Evolutionary conservation across 2,329 filamentous ascomycete genomes (phyloP).

Genomic region (Akanthomyces lecanii): DNA sequence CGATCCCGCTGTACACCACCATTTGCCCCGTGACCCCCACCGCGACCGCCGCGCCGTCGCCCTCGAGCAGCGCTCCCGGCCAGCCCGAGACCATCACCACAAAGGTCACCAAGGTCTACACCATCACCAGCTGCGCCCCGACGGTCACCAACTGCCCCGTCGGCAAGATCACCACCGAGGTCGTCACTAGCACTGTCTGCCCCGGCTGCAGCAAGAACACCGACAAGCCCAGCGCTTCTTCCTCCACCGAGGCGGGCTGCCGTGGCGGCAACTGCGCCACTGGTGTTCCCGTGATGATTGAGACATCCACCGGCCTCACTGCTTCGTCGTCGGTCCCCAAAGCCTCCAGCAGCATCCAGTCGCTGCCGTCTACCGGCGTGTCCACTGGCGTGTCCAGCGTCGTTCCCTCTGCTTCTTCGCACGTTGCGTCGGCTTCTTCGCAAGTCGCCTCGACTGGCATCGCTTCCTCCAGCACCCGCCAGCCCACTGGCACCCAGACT

Average conservation of each 20-base stretch:
- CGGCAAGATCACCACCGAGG: constrained; percentile 27
- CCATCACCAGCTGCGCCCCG: constrained; percentile 30
- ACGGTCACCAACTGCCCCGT: constrained; percentile 29
- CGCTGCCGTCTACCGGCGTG: background rate
- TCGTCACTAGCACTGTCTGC: constrained; percentile 7
- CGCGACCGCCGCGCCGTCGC: background rate
- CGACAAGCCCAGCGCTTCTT: background rate
- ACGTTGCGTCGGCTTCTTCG: background rate
- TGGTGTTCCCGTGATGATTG: background rate
- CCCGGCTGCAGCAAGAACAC: background rate
- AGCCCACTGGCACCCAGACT: background rate
- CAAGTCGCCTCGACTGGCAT: background rate
- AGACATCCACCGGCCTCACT: background rate
- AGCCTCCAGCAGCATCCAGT: background rate
- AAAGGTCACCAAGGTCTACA: constrained; percentile 23
- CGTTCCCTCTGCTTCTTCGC: background rate
- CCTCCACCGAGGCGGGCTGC: background rate
- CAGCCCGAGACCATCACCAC: constrained; percentile 21
- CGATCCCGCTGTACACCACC: constrained; percentile 12
- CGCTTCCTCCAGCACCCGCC: background rate
- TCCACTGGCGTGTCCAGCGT: background rate
- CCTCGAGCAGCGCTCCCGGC: background rate
- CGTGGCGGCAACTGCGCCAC: background rate
- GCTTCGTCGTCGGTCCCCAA: background rate
- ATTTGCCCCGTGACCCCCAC: constrained; percentile 1